Percentiles rank a stretch among this genome's conserved stretches.
Conservation (phyloP, 2,329 filamentous ascomycete species). For the Periconia sp. region DNA sequence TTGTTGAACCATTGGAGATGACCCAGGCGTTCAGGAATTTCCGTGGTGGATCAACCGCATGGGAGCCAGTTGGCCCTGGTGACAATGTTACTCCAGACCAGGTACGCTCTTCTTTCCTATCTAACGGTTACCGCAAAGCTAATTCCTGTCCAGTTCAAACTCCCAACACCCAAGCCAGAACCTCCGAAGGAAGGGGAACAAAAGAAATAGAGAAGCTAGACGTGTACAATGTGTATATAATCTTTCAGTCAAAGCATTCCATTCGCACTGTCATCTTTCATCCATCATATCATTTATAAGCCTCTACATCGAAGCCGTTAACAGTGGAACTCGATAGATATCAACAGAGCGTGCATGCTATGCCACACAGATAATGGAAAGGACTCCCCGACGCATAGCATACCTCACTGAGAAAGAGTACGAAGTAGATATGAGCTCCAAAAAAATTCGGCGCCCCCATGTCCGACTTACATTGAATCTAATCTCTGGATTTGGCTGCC, state of each 20-base stretch:
- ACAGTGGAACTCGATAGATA: background rate
- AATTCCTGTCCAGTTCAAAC: conserved; percentile 68
- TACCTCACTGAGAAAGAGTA: too few relatives aligned
- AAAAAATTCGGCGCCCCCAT: background rate
- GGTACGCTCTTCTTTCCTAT: conserved; percentile 38
- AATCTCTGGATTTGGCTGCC: too few relatives aligned
- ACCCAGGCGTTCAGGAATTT: conserved; percentile 99
- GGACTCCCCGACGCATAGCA: too few relatives aligned
- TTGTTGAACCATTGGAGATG: conserved; percentile 94
- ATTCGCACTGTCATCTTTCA: background rate
- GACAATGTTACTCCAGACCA: conserved; percentile 76
- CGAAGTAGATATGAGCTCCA: background rate
- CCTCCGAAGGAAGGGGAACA: conserved; percentile 79
- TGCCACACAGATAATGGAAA: too few relatives aligned
- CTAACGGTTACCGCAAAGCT: background rate
- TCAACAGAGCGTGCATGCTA: background rate
- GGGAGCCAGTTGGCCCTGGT: conserved; percentile 72
- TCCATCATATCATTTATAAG: background rate
- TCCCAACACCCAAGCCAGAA: conserved; percentile 94
- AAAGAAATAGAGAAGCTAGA: conserved; percentile 71
- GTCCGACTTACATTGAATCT: background rate
- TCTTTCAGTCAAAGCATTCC: conserved; percentile 21
- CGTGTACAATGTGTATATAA: conserved; percentile 44
- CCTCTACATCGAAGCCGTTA: too few relatives aligned
- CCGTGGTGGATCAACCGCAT: conserved; percentile 71